Conservation (phyloP, 2,329 filamentous ascomycete species). For the Fusarium sp. region DNA sequence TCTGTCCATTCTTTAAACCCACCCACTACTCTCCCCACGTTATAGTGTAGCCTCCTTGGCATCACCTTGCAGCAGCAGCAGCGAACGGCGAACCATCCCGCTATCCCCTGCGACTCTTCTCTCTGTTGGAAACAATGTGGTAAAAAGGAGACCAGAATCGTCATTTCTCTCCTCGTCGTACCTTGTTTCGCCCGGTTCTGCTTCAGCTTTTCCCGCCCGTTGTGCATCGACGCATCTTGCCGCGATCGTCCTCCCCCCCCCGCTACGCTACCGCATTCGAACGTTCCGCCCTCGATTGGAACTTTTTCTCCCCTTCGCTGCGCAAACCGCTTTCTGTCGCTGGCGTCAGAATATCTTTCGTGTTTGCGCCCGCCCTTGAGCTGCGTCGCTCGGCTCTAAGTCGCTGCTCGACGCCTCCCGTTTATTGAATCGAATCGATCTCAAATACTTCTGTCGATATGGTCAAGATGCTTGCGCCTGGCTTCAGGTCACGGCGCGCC, state of each 20-base stretch:
- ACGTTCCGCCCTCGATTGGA: constrained; percentile 24
- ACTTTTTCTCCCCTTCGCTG: constrained; percentile 5
- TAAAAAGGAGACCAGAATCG: constrained; percentile 25
- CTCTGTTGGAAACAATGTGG: constrained; percentile 20
- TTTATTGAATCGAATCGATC: neutral
- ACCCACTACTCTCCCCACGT: constrained; percentile 11
- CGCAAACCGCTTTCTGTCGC: constrained; percentile 38
- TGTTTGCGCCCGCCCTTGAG: constrained; percentile 20
- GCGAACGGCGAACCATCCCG: constrained; percentile 5
- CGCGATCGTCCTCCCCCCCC: constrained; percentile 15
- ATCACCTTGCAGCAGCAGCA: constrained; percentile 10
- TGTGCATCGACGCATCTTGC: constrained; percentile 7
- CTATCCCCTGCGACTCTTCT: constrained; percentile 3
- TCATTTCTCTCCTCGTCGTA: constrained; percentile 1
- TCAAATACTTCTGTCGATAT: constrained; percentile 26
- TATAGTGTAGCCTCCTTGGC: constrained; percentile 25
- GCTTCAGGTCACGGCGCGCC: constrained; percentile 57
- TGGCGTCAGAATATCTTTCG: constrained; percentile 37
- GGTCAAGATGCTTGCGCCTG: constrained; percentile 53
- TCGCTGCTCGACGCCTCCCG: neutral
- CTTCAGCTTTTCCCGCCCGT: constrained; percentile 1
- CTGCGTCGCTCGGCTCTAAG: neutral
- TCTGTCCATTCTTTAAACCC: constrained; percentile 39
- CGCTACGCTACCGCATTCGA: constrained; percentile 15
- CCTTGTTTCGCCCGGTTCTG: neutral